Percentiles rank a stretch among this genome's conserved stretches.
Evolutionary conservation across 164 flowering plant species (phyloP).

Genomic region (Berberis vulgaris): DNA sequence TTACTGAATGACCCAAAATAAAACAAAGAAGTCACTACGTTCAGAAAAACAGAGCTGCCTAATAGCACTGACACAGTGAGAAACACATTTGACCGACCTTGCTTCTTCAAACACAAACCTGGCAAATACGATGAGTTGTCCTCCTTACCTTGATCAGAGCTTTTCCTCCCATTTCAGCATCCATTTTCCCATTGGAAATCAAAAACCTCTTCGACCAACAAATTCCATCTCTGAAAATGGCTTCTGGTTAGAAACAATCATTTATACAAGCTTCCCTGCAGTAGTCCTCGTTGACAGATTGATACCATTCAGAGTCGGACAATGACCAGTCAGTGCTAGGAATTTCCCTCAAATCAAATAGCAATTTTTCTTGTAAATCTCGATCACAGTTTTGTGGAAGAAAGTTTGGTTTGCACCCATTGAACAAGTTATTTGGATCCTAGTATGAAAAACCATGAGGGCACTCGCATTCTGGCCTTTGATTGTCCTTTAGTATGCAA

Average conservation of each 20-base stretch:
- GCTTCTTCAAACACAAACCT: neutral
- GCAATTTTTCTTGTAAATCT: neutral
- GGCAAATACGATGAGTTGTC: neutral
- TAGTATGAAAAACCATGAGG: conserved; percentile 25
- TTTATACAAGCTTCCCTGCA: conserved; percentile 4
- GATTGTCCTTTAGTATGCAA: too few relatives aligned
- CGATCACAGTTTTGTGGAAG: conserved; percentile 1
- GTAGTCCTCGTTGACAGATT: conserved; percentile 1
- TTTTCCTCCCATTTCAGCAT: neutral
- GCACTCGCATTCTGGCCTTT: conserved; percentile 28
- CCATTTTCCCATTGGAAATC: too few relatives aligned
- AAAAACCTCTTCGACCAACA: neutral
- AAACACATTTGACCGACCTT: too few relatives aligned
- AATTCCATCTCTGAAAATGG: conserved; percentile 1
- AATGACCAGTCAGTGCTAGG: neutral
- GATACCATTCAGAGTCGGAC: neutral
- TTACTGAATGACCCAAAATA: neutral
- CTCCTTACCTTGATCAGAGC: conserved; percentile 1
- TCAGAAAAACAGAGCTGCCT: neutral
- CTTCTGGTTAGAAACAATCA: neutral
- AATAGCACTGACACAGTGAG: neutral
- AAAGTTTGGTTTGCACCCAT: conserved; percentile 1
- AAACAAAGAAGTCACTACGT: neutral
- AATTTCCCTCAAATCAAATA: neutral
- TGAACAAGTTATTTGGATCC: conserved; percentile 26